These are phyloP conservation scores for Agrocybe praecox DNA, from an alignment of 768 basidiomycete genomes.

Conservation along the genomic window DNA sequence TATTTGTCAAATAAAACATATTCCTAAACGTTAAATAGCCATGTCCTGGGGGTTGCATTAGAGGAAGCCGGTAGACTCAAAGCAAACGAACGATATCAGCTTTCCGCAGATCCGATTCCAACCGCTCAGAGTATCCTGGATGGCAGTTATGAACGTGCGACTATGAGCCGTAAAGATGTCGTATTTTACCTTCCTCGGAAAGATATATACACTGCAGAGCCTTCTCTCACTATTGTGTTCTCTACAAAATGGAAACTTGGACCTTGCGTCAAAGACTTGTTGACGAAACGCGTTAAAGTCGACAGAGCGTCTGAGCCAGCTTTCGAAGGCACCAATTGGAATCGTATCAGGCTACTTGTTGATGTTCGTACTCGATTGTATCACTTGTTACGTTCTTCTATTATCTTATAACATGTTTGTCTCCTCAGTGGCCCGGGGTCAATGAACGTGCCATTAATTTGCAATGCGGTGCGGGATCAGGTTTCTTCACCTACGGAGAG, in stretches of 20 bases:
- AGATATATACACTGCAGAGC: neutral
- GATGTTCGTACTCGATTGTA: constrained; percentile 15
- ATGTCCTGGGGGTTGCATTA: neutral
- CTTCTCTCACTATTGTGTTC: constrained; percentile 19
- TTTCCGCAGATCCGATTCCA: neutral
- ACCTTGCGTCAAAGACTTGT: constrained; percentile 20
- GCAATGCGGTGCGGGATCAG: neutral
- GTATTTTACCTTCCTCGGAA: neutral
- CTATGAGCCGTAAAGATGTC: neutral
- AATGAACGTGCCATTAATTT: neutral
- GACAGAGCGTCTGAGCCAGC: constrained; percentile 20
- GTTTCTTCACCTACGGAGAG: constrained; percentile 14
- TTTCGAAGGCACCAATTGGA: constrained; percentile 19
- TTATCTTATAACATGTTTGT: too few relatives aligned
- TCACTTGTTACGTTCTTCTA: neutral
- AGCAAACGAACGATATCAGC: neutral
- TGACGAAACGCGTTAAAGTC: constrained; percentile 9
- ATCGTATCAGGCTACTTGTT: constrained; percentile 14
- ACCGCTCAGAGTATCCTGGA: neutral
- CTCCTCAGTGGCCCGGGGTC: constrained; percentile 28
- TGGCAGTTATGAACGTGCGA: neutral
- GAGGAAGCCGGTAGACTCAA: neutral
- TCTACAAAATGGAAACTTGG: constrained; percentile 21
- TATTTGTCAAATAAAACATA: too few relatives aligned
- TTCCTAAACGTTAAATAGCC: neutral